Conservation (phyloP, 2,329 filamentous ascomycete species). For the Dactylellina sp. region DNA sequence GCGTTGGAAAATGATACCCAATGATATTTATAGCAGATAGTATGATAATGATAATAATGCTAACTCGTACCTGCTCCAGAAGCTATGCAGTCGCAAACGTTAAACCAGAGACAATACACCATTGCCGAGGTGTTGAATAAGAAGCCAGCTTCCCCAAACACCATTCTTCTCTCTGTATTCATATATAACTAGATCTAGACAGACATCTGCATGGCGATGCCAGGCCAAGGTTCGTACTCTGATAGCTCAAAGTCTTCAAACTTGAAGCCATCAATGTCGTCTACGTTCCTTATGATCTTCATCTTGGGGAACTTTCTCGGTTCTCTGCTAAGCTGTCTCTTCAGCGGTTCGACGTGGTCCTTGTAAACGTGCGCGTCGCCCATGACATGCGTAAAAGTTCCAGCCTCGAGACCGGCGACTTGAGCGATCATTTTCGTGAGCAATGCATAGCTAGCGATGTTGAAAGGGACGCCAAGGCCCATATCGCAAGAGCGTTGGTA, state of each 20-base stretch:
- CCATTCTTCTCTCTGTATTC: neutral
- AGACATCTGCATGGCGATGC: constrained; percentile 98
- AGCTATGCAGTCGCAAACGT: constrained; percentile 43
- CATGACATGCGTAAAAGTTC: constrained; percentile 93
- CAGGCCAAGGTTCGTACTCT: constrained; percentile 90
- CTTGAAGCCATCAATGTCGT: constrained; percentile 89
- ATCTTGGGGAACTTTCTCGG: constrained; percentile 84
- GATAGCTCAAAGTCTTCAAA: constrained; percentile 86
- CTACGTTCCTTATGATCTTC: constrained; percentile 74
- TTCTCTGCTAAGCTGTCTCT: constrained; percentile 81
- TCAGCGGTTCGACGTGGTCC: constrained; percentile 89
- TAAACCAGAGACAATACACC: constrained; percentile 32
- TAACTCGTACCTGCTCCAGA: constrained; percentile 30
- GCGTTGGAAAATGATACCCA: constrained; percentile 49
- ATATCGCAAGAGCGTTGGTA: constrained; percentile 97
- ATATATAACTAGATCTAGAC: constrained; percentile 68
- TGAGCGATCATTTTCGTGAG: constrained; percentile 95
- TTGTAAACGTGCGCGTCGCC: constrained; percentile 97
- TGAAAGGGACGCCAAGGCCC: constrained; percentile 96
- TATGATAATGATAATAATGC: constrained; percentile 23
- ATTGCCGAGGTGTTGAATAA: constrained; percentile 36
- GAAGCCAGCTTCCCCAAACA: constrained; percentile 43
- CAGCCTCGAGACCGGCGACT: constrained; percentile 84
- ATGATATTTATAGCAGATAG: constrained; percentile 10
- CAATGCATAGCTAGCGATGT: constrained; percentile 93